Evolutionary conservation across 352 stramenopile genomes (phyloP).

Genomic region (Globisporangium cylindrosporum): DNA sequence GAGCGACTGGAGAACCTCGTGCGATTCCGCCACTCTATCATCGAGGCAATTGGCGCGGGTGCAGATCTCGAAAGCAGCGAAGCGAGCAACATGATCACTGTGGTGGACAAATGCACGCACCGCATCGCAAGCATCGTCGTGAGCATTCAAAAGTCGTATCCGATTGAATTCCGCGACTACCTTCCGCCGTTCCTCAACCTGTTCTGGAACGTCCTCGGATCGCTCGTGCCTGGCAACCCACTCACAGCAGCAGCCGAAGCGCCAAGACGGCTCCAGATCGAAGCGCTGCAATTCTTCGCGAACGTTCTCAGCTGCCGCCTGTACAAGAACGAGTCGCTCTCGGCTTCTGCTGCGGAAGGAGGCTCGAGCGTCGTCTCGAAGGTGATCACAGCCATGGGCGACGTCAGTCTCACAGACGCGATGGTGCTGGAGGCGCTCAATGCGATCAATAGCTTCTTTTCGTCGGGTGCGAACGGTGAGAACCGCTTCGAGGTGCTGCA

Average conservation of each 20-base stretch:
- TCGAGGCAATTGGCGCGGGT: slow-evolving; percentile 1
- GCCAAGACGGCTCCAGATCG: slow-evolving; percentile 53
- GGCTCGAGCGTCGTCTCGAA: slow-evolving; percentile 55
- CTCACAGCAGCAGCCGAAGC: slow-evolving; percentile 10
- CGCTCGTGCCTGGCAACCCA: slow-evolving; percentile 19
- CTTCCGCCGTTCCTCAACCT: slow-evolving; percentile 58
- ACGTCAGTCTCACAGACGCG: slow-evolving; percentile 65
- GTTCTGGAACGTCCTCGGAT: slow-evolving; percentile 59
- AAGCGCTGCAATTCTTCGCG: slow-evolving; percentile 74
- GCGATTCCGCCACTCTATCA: slow-evolving; percentile 29
- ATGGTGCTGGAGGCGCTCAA: slow-evolving; percentile 77
- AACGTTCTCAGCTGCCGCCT: slow-evolving; percentile 80
- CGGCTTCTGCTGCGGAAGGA: slow-evolving; percentile 30
- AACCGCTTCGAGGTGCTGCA: slow-evolving; percentile 54
- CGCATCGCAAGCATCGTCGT: slow-evolving; percentile 64
- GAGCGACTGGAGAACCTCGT: slow-evolving; percentile 66
- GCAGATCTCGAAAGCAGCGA: slow-evolving; percentile 1
- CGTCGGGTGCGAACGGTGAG: slow-evolving; percentile 12
- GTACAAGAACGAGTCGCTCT: slow-evolving; percentile 75
- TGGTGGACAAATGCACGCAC: slow-evolving; percentile 67
- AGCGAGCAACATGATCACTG: neutral
- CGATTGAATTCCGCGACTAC: slow-evolving; percentile 83
- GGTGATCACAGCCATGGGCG: slow-evolving; percentile 76
- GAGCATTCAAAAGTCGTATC: slow-evolving; percentile 71
- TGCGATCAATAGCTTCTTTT: slow-evolving; percentile 59